phyloP scores from a whole-genome alignment of 805 yeast species.

The Hanseniaspora valbyensis region DNA sequence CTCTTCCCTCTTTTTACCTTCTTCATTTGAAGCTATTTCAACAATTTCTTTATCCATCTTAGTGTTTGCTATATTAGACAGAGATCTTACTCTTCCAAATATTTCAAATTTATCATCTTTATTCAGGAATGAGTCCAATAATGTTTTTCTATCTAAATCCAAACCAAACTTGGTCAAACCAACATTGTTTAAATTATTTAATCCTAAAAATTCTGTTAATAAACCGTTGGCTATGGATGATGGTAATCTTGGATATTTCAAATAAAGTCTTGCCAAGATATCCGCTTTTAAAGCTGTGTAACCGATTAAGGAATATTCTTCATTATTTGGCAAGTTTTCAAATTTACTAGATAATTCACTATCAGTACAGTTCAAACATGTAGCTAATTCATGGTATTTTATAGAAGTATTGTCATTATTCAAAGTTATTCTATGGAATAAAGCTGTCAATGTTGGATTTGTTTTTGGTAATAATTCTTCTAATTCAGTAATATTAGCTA shows the following conservation, averaged over 20 bases:
- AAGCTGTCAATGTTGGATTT: slow-evolving; percentile 22
- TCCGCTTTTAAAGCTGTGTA: slow-evolving; percentile 5
- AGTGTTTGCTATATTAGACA: slow-evolving; percentile 21
- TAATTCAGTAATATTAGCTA: slow-evolving; percentile 39
- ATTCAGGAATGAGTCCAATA: slow-evolving; percentile 54
- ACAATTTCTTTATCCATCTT: slow-evolving; percentile 8
- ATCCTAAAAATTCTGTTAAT: slow-evolving; percentile 63
- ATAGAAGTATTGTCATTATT: not conserved
- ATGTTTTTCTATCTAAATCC: slow-evolving; percentile 55
- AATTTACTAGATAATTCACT: slow-evolving; percentile 32
- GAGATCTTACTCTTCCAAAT: slow-evolving; percentile 58
- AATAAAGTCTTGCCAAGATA: slow-evolving; percentile 33
- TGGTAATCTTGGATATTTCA: slow-evolving; percentile 84
- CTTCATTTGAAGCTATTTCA: slow-evolving; percentile 4
- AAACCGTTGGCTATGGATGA: slow-evolving; percentile 63
- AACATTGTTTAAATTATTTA: slow-evolving; percentile 49
- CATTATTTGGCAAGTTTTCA: slow-evolving; percentile 4
- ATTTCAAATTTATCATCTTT: slow-evolving; percentile 57
- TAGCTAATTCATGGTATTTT: slow-evolving; percentile 40
- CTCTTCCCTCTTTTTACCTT: not conserved
- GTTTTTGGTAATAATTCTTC: slow-evolving; percentile 35
- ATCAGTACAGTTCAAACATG: slow-evolving; percentile 56
- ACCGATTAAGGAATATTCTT: not conserved
- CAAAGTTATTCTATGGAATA: slow-evolving; percentile 7
- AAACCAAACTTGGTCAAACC: slow-evolving; percentile 78